Evolutionary conservation across 768 basidiomycete genomes (phyloP).

Genomic region (Rhizopogon rudus): DNA sequence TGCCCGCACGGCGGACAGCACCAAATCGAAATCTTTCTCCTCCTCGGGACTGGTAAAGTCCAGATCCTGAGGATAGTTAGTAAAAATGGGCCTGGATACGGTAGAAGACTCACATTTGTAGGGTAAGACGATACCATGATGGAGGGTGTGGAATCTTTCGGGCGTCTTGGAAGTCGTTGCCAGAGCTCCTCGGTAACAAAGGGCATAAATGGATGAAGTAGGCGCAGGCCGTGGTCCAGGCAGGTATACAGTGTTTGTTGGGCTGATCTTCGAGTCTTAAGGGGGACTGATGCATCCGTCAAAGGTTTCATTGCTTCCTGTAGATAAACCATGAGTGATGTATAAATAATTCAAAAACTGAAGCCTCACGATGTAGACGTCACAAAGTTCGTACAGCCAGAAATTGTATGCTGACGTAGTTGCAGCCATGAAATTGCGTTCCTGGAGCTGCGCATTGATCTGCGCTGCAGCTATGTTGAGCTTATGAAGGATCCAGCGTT

Average conservation of each 20-base stretch:
- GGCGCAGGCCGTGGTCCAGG: conserved; percentile 82
- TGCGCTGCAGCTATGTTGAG: conserved; percentile 77
- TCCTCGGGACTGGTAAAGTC: conserved; percentile 64
- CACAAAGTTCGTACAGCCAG: conserved; percentile 99
- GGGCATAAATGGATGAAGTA: conserved; percentile 98
- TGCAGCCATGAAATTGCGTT: conserved; percentile 91
- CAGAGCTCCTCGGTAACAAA: conserved; percentile 98
- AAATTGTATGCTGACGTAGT: conserved; percentile 85
- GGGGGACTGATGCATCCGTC: conserved; percentile 73
- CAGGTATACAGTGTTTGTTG: conserved; percentile 96
- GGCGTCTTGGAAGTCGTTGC: conserved; percentile 89
- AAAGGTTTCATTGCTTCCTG: conserved; percentile 99
- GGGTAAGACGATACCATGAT: conserved; percentile 92
- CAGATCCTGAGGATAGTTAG: conserved; percentile 40
- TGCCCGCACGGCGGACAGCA: conserved; percentile 72
- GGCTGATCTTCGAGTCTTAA: conserved; percentile 67
- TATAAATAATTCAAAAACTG: neutral
- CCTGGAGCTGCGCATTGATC: conserved; percentile 67
- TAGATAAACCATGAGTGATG: conserved; percentile 2
- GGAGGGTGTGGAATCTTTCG: conserved; percentile 75
- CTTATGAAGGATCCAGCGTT: conserved; percentile 94
- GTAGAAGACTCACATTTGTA: conserved; percentile 49
- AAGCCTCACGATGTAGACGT: conserved; percentile 87
- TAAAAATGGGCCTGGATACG: neutral
- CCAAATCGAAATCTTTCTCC: conserved; percentile 80